Evolutionary conservation across 2,329 filamentous ascomycete species (phyloP).

Genomic region (Pseudocercospora fijiensis): DNA sequence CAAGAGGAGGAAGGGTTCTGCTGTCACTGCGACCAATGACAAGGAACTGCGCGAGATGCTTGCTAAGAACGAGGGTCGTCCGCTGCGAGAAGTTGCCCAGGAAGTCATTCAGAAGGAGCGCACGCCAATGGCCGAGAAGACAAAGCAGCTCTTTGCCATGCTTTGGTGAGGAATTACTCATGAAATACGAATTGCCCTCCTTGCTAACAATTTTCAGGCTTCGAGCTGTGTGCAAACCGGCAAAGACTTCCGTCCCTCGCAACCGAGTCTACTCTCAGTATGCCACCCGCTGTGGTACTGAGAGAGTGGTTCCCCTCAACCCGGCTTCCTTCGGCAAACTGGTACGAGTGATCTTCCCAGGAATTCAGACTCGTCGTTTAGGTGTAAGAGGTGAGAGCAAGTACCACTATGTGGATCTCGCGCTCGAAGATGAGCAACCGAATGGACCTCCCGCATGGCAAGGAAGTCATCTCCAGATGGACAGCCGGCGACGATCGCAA

Average conservation of each 20-base stretch:
- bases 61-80: constrained; percentile 65
- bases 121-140: constrained; percentile 77
- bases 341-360: constrained; percentile 92
- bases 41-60: constrained; percentile 76
- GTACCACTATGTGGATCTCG: constrained; percentile 77
- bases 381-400: constrained; percentile 96
- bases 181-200: not conserved
- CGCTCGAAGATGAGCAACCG: constrained; percentile 48
- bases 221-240: constrained; percentile 67
- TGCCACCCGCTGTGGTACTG: constrained; percentile 85
- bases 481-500: constrained; percentile 32
- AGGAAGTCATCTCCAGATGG: constrained; percentile 23
- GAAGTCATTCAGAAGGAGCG: constrained; percentile 77
- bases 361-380: constrained; percentile 85
- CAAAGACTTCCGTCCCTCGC: constrained; percentile 82
- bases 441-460: constrained; percentile 29
- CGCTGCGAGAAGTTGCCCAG: constrained; percentile 68
- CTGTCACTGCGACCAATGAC: constrained; percentile 76
- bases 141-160: constrained; percentile 85
- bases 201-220: constrained; percentile 57
- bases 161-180: constrained; percentile 66
- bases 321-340: constrained; percentile 97
- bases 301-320: constrained; percentile 91
- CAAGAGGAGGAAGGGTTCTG: constrained; percentile 55
- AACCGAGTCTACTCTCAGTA: constrained; percentile 95